Percentiles rank a stretch among this genome's conserved stretches.
Evolutionary conservation across 495 filamentous ascomycete species (phyloP).

Genomic region (Hyaloscypha hepaticicola): DNA sequence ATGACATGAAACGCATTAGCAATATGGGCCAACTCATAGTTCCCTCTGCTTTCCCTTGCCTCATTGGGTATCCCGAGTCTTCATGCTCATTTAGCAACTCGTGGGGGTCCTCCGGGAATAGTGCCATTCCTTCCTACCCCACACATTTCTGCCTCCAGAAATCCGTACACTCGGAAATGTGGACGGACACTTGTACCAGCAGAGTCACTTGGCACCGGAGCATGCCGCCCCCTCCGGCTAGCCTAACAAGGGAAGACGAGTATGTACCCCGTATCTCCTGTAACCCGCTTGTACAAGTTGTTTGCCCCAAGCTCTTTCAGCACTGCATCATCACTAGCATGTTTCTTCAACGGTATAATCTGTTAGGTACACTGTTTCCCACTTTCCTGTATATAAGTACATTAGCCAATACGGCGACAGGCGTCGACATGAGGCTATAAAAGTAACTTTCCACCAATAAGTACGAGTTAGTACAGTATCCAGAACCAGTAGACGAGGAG

Average conservation of each 20-base stretch:
- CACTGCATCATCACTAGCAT: too few relatives aligned
- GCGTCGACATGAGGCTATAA: neutral
- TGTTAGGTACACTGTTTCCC: too few relatives aligned
- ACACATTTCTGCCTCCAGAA: neutral
- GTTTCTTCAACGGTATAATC: too few relatives aligned
- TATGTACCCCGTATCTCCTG: neutral
- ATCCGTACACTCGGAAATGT: neutral
- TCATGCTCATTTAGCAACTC: neutral
- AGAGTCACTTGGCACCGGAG: neutral
- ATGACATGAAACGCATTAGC: neutral
- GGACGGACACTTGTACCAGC: neutral
- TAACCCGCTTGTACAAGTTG: neutral
- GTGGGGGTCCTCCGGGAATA: neutral
- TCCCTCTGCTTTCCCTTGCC: neutral
- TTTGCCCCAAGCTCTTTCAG: neutral
- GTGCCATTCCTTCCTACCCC: neutral
- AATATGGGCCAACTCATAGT: neutral
- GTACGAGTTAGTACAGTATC: too few relatives aligned
- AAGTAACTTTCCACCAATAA: neutral
- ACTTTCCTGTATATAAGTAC: neutral
- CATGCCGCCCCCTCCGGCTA: neutral
- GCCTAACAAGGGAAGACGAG: neutral
- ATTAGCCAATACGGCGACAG: neutral
- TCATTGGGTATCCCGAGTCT: constrained; percentile 5
- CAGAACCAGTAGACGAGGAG: neutral